phyloP scores from a whole-genome alignment of 148 eudicot species.

The Oxyria digyna region DNA sequence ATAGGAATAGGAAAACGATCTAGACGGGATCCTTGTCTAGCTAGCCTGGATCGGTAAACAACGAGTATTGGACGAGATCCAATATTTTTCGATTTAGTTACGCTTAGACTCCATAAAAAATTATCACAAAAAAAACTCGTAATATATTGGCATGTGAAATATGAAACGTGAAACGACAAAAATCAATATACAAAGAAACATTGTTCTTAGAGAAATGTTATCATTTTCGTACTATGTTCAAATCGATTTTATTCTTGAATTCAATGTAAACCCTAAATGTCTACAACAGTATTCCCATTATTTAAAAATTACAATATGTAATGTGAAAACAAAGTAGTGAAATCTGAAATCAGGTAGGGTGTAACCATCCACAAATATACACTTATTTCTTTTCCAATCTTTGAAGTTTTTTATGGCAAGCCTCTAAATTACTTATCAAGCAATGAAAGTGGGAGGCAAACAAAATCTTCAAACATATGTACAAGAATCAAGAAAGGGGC shows the following conservation, averaged over 20 bases:
- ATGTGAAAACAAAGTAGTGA: neutral
- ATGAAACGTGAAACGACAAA: too few species aligned
- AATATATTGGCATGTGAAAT: too few species aligned
- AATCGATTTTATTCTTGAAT: neutral
- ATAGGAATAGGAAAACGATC: too few species aligned
- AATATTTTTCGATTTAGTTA: too few species aligned
- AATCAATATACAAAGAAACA: too few species aligned
- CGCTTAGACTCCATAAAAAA: too few species aligned
- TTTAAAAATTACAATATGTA: neutral
- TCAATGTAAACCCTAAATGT: neutral
- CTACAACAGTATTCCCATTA: neutral
- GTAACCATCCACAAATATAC: neutral
- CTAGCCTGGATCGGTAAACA: too few species aligned
- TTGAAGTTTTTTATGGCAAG: neutral
- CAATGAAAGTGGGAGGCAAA: constrained; percentile 12
- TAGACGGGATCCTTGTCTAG: too few species aligned
- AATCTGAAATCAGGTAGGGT: constrained; percentile 1
- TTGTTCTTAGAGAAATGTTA: neutral
- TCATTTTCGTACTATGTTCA: neutral
- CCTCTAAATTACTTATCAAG: constrained; percentile 22
- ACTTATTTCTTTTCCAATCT: neutral
- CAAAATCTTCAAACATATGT: neutral
- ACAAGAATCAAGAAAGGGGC: neutral
- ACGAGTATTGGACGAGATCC: too few species aligned
- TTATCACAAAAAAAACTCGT: too few species aligned